Conservation (phyloP, 768 basidiomycete genomes). For the Terana coerulea region DNA sequence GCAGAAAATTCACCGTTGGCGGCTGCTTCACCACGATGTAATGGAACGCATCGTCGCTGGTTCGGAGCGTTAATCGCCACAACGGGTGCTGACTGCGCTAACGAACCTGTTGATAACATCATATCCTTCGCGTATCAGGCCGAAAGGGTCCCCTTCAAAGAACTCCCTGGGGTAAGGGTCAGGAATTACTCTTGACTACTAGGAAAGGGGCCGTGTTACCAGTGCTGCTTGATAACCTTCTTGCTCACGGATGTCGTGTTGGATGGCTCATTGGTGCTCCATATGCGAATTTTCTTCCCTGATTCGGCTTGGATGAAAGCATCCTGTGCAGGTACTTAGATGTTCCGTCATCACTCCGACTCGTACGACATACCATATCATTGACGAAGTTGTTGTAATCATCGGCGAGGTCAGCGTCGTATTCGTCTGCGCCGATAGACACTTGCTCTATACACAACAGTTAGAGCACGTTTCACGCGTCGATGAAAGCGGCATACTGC, state of each 20-base stretch:
- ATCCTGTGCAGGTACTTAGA: no score
- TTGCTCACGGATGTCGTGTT: conserved; percentile 32
- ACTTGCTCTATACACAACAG: conserved; percentile 28
- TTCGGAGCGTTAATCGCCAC: background rate
- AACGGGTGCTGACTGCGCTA: background rate
- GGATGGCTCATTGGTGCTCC: conserved; percentile 41
- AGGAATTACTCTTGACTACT: background rate
- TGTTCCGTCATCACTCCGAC: no score
- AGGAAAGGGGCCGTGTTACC: conserved; percentile 21
- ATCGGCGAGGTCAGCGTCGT: conserved; percentile 32
- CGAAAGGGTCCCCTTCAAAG: conserved; percentile 22
- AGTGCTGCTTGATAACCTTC: conserved; percentile 43
- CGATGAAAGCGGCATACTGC: conserved; percentile 12
- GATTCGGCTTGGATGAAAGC: conserved; percentile 29
- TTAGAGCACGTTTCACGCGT: background rate
- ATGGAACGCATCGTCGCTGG: conserved; percentile 23
- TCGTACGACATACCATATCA: conserved; percentile 31
- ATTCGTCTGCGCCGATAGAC: conserved; percentile 46
- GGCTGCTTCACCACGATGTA: conserved; percentile 26
- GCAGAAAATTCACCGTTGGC: background rate
- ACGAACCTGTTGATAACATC: conserved; percentile 24
- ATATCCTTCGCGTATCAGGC: conserved; percentile 21
- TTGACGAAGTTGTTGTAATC: conserved; percentile 42
- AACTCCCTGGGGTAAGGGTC: conserved; percentile 17
- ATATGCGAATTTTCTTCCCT: conserved; percentile 37